These are phyloP conservation scores for Calonectria pseudoturangicola DNA, from an alignment of 2,329 filamentous ascomycete species.

Conservation along the genomic window DNA sequence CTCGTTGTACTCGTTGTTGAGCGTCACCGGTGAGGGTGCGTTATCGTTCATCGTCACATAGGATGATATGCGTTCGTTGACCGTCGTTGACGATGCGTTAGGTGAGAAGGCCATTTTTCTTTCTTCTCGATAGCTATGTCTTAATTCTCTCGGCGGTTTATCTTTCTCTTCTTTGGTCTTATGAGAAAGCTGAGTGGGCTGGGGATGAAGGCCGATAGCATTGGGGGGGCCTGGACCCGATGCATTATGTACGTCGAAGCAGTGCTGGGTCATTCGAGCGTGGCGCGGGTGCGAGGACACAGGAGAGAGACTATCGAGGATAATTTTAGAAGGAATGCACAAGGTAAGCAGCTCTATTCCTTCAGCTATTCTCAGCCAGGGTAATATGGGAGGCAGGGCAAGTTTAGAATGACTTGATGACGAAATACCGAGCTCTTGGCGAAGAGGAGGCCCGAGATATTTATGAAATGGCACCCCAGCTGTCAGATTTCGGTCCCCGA, in stretches of 20 bases:
- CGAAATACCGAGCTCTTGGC: conserved; percentile 11
- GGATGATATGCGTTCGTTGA: conserved; percentile 47
- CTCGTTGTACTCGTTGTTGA: conserved; percentile 40
- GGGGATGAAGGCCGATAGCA: conserved; percentile 6
- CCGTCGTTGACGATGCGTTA: conserved; percentile 53
- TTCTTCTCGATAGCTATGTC: conserved; percentile 3
- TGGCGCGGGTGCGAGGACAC: conserved; percentile 4
- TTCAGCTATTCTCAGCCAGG: conserved; percentile 26
- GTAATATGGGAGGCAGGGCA: conserved; percentile 11
- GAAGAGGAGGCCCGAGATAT: conserved; percentile 23
- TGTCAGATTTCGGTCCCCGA: conserved; percentile 29
- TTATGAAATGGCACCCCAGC: conserved; percentile 33
- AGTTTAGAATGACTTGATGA: conserved; percentile 21
- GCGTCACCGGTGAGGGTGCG: conserved; percentile 28
- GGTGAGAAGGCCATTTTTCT: conserved; percentile 51
- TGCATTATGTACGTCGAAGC: conserved; percentile 16
- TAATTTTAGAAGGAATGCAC: conserved; percentile 19
- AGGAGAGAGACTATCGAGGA: neutral
- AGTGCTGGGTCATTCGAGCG: conserved; percentile 2
- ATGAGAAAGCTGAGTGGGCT: neutral
- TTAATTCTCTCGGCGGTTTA: conserved; percentile 5
- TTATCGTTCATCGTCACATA: conserved; percentile 54
- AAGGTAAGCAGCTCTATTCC: conserved; percentile 25
- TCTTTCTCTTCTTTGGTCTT: neutral
- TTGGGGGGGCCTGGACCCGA: neutral